Conservation (phyloP, 345 rosid genomes). For the Eucalyptus polyanthemos region DNA sequence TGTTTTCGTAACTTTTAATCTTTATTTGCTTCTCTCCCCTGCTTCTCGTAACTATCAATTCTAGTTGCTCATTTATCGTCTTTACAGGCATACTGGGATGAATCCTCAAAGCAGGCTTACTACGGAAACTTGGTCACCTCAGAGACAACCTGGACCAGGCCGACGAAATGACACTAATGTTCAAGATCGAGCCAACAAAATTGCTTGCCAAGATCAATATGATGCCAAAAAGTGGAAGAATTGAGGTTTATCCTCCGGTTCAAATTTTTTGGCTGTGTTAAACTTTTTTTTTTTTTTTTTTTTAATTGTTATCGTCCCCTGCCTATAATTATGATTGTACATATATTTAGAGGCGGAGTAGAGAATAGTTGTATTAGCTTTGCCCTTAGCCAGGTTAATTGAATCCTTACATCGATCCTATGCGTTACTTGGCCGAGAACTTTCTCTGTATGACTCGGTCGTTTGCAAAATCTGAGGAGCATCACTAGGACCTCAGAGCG, state of each 20-base stretch:
- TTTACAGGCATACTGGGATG: conserved; percentile 49
- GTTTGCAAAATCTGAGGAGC: not conserved
- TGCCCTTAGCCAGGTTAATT: not conserved
- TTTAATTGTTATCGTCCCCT: not conserved
- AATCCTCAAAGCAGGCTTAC: conserved; percentile 43
- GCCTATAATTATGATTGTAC: not conserved
- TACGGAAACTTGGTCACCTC: conserved; percentile 46
- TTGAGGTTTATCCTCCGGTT: not conserved
- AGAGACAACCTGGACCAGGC: conserved; percentile 58
- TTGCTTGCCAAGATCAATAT: not conserved
- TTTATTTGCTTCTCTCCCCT: not conserved
- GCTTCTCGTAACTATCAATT: not conserved
- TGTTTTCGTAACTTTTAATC: not conserved
- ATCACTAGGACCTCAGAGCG: not conserved
- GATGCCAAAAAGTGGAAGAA: not conserved
- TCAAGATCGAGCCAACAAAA: not conserved
- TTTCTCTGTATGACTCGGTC: not conserved
- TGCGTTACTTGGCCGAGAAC: not conserved
- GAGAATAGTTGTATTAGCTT: not conserved
- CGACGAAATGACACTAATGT: conserved; percentile 7
- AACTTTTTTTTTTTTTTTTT: not conserved
- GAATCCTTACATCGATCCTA: not conserved
- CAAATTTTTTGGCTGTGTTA: not conserved
- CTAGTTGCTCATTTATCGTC: not conserved
- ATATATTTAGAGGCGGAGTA: not conserved